Conservation (phyloP, 306 rosid species). For the Phaseolus lunatus region DNA sequence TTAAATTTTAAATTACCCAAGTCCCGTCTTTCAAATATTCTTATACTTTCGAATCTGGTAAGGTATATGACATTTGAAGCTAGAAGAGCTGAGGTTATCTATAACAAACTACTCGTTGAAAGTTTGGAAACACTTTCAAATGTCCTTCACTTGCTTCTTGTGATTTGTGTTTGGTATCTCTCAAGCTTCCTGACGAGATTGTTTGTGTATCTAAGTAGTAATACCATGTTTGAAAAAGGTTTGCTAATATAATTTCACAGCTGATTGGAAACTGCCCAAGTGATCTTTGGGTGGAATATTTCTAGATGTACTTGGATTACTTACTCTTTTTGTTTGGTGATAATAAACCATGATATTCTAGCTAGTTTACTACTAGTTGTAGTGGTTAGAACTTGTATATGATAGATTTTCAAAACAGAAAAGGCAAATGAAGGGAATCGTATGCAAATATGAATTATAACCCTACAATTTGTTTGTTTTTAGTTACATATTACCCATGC, state of each 20-base stretch:
- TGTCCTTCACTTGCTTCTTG: slow-evolving; percentile 81
- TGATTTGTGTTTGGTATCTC: slow-evolving; percentile 93
- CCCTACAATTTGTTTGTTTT: too few relatives aligned
- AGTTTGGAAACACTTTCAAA: slow-evolving; percentile 68
- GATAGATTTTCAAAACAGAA: neutral
- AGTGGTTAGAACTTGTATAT: neutral
- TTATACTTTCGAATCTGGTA: slow-evolving; percentile 56
- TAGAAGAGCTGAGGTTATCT: slow-evolving; percentile 66
- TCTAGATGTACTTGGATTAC: too few relatives aligned
- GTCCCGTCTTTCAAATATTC: slow-evolving; percentile 30
- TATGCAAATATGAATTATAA: neutral
- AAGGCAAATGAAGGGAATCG: neutral
- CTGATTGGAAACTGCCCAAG: too few relatives aligned
- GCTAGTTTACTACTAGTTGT: neutral
- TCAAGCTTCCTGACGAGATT: slow-evolving; percentile 85
- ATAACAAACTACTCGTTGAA: slow-evolving; percentile 75
- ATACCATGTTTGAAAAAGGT: slow-evolving; percentile 28
- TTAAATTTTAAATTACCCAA: neutral
- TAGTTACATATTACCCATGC: too few relatives aligned
- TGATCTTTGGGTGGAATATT: too few relatives aligned
- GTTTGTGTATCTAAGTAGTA: slow-evolving; percentile 47
- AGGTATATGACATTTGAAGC: slow-evolving; percentile 76
- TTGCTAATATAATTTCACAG: slow-evolving; percentile 27
- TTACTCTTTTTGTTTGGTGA: neutral
- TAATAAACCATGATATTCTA: neutral